Percentiles rank a stretch among this genome's conserved stretches.
phyloP scores from a whole-genome alignment of 1,139 yeast species.

The Pichia sp. region DNA sequence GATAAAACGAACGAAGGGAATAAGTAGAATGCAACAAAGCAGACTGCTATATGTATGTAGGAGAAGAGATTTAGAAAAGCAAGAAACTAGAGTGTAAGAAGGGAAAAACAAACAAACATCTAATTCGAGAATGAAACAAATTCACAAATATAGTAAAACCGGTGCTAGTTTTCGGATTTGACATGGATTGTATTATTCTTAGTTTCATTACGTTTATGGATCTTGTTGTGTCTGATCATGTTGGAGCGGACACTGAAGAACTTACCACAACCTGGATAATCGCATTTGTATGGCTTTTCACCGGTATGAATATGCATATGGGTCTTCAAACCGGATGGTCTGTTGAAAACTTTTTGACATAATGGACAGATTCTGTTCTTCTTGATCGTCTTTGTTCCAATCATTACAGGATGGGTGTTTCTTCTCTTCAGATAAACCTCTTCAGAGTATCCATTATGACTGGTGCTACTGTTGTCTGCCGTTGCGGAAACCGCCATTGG shows the following conservation, averaged over 20 bases:
- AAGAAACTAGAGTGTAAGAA: too few relatives aligned
- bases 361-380: slow-evolving; percentile 50
- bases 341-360: slow-evolving; percentile 75
- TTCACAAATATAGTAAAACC: too few relatives aligned
- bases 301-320: slow-evolving; percentile 88
- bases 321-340: slow-evolving; percentile 80
- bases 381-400: not conserved
- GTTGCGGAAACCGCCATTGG: not conserved
- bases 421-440: not conserved
- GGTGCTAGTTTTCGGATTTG: too few relatives aligned
- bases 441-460: not conserved
- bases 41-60: too few relatives aligned
- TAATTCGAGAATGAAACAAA: too few relatives aligned
- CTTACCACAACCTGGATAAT: slow-evolving; percentile 64
- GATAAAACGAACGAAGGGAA: too few relatives aligned
- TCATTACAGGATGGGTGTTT: slow-evolving; percentile 5
- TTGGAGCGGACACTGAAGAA: slow-evolving; percentile 78
- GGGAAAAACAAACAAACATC: too few relatives aligned
- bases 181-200: slow-evolving; percentile 5
- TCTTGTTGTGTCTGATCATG: slow-evolving; percentile 72
- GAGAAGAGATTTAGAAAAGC: too few relatives aligned
- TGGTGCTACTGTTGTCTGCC: not conserved
- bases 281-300: slow-evolving; percentile 74
- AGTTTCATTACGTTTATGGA: slow-evolving; percentile 44
- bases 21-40: too few relatives aligned